A percentile compares a stretch with the other conserved stretches of the same genome.
Evolutionary conservation across 495 filamentous ascomycete species (phyloP).

Genomic region (Xanthoparmelia taractica): DNA sequence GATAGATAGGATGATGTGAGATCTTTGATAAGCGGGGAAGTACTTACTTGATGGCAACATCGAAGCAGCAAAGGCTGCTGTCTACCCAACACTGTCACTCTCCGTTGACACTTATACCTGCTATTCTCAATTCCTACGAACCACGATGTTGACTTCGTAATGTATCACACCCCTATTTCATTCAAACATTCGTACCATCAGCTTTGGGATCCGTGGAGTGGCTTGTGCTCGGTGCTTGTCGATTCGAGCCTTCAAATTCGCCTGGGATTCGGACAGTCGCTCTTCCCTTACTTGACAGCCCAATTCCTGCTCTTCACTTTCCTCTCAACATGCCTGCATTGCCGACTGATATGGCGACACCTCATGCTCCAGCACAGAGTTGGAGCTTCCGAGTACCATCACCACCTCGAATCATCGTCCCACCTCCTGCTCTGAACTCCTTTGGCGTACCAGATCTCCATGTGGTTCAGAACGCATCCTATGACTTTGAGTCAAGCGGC

Average conservation of each 20-base stretch:
- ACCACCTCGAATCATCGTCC: slow-evolving; percentile 25
- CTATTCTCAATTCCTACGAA: neutral
- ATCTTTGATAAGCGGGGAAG: neutral
- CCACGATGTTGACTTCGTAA: neutral
- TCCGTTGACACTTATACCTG: neutral
- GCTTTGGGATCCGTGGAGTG: neutral
- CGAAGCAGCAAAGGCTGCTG: slow-evolving; percentile 1
- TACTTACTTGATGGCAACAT: neutral
- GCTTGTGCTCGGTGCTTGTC: neutral
- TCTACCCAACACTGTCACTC: neutral
- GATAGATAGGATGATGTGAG: neutral
- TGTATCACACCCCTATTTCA: neutral
- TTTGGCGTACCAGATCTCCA: slow-evolving; percentile 22
- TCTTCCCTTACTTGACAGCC: neutral
- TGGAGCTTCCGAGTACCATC: slow-evolving; percentile 26
- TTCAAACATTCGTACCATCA: neutral
- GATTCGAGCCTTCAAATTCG: neutral
- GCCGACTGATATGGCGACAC: neutral
- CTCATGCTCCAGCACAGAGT: slow-evolving; percentile 22
- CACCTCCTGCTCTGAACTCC: slow-evolving; percentile 18
- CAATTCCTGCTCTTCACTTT: neutral
- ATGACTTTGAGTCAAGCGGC: slow-evolving; percentile 39
- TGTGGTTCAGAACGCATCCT: slow-evolving; percentile 20
- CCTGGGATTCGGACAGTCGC: neutral
- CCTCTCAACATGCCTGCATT: neutral